Percentiles rank a stretch among this genome's conserved stretches.
phyloP scores from a whole-genome alignment of 2,329 filamentous ascomycete genomes.

The Beauveria scarabaeidicola region DNA sequence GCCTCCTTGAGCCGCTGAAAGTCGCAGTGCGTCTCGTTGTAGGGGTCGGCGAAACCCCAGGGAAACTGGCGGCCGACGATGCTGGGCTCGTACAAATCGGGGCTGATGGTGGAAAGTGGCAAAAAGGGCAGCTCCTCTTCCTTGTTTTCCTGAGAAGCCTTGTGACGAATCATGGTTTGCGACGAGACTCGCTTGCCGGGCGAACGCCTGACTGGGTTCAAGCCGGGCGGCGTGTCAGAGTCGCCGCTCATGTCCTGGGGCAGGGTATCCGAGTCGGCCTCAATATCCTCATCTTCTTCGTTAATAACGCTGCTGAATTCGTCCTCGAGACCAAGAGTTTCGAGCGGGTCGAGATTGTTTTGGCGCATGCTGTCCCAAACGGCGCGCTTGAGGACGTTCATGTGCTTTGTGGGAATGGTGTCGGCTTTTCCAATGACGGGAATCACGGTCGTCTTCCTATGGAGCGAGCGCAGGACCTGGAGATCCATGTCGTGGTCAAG shows the following conservation, averaged over 20 bases:
- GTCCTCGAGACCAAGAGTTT: slow-evolving; percentile 75
- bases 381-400: slow-evolving; percentile 81
- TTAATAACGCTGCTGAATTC: slow-evolving; percentile 52
- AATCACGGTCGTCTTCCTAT: slow-evolving; percentile 91
- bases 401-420: slow-evolving; percentile 90
- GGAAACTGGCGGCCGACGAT: slow-evolving; percentile 81
- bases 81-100: slow-evolving; percentile 77
- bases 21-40: slow-evolving; percentile 86
- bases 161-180: slow-evolving; percentile 37
- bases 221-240: background rate
- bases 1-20: slow-evolving; percentile 84
- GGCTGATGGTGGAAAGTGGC: slow-evolving; percentile 87
- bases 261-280: slow-evolving; percentile 32
- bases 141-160: slow-evolving; percentile 35
- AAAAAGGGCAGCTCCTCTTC: slow-evolving; percentile 59
- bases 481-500: slow-evolving; percentile 86
- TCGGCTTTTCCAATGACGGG: slow-evolving; percentile 96
- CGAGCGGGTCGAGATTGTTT: slow-evolving; percentile 82
- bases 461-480: slow-evolving; percentile 77
- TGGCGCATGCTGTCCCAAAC: slow-evolving; percentile 76
- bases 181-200: slow-evolving; percentile 37
- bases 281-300: slow-evolving; percentile 50
- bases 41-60: slow-evolving; percentile 94
- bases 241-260: slow-evolving; percentile 23
- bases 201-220: background rate